Conservation (phyloP, 129 eudicot genomes). For the Chrysanthemum makinoi region DNA sequence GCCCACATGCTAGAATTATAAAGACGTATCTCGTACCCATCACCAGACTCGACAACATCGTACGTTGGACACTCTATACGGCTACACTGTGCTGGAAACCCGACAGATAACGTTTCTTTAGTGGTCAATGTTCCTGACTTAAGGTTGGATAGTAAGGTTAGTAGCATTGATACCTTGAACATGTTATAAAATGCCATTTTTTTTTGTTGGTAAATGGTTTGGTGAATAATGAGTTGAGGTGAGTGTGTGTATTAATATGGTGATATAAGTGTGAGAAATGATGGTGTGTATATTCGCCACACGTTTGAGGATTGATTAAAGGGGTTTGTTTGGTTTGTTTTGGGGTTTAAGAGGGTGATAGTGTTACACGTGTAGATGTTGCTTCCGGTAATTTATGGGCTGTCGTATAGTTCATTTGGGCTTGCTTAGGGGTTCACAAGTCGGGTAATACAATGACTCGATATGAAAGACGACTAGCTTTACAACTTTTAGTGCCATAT, state of each 20-base stretch:
- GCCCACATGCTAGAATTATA: conserved; percentile 80
- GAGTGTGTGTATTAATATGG: neutral
- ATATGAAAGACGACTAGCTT: neutral
- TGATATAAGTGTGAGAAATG: neutral
- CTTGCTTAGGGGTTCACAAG: neutral
- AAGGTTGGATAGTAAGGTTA: conserved; percentile 47
- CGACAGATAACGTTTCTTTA: conserved; percentile 16
- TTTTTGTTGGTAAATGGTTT: neutral
- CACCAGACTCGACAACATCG: conserved; percentile 56
- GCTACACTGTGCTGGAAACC: conserved; percentile 56
- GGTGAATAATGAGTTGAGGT: neutral
- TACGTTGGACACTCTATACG: conserved; percentile 90
- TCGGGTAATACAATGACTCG: neutral
- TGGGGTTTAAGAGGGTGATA: conserved; percentile 4
- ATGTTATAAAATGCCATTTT: conserved; percentile 38
- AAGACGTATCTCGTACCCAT: conserved; percentile 74
- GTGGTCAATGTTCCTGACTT: conserved; percentile 39
- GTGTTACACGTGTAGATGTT: conserved; percentile 18
- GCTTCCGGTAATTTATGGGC: conserved; percentile 4
- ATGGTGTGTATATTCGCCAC: too few relatives aligned
- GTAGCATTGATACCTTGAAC: conserved; percentile 58
- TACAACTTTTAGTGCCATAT: neutral
- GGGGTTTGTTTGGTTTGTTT: neutral
- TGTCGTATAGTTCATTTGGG: neutral
- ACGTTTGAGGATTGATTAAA: conserved; percentile 14